Evolutionary conservation across 2,329 filamentous ascomycete genomes (phyloP).

Genomic region (Paradendryphiella salina): DNA sequence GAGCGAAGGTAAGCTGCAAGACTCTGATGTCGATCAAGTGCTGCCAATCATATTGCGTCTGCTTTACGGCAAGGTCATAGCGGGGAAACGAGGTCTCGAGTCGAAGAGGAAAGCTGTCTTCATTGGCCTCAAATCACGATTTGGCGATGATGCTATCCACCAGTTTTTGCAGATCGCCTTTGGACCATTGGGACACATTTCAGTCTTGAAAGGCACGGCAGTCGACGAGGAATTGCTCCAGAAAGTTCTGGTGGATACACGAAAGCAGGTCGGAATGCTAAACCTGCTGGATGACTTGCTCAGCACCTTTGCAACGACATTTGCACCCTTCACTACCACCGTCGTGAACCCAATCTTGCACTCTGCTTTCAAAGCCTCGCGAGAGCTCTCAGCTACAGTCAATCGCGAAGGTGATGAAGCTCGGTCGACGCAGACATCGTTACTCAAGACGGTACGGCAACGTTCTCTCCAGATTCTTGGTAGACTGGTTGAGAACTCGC

Average conservation of each 20-base stretch:
- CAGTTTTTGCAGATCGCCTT: constrained; percentile 82
- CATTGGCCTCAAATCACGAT: constrained; percentile 71
- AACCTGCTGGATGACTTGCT: constrained; percentile 91
- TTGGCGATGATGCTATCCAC: constrained; percentile 73
- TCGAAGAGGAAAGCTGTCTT: constrained; percentile 74
- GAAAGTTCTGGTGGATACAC: constrained; percentile 63
- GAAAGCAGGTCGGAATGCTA: constrained; percentile 87
- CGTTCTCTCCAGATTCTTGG: constrained; percentile 81
- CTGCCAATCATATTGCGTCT: constrained; percentile 87
- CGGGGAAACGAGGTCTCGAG: constrained; percentile 78
- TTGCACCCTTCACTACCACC: constrained; percentile 67
- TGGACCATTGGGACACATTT: constrained; percentile 66
- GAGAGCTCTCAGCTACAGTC: constrained; percentile 31
- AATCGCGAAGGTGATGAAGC: constrained; percentile 37
- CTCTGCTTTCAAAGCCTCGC: constrained; percentile 72
- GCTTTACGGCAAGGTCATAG: constrained; percentile 87
- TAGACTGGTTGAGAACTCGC: constrained; percentile 73
- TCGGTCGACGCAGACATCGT: constrained; percentile 51
- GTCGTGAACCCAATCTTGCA: constrained; percentile 79
- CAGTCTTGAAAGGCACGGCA: constrained; percentile 57
- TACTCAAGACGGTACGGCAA: constrained; percentile 68
- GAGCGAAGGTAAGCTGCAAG: constrained; percentile 67
- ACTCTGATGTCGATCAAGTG: constrained; percentile 70
- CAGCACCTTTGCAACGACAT: constrained; percentile 75
- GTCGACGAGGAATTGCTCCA: constrained; percentile 52